A percentile compares a stretch with the other conserved stretches of the same genome.
Evolutionary conservation across 108 stramenopile genomes (phyloP).

Genomic region (Skeletonema marinoi): DNA sequence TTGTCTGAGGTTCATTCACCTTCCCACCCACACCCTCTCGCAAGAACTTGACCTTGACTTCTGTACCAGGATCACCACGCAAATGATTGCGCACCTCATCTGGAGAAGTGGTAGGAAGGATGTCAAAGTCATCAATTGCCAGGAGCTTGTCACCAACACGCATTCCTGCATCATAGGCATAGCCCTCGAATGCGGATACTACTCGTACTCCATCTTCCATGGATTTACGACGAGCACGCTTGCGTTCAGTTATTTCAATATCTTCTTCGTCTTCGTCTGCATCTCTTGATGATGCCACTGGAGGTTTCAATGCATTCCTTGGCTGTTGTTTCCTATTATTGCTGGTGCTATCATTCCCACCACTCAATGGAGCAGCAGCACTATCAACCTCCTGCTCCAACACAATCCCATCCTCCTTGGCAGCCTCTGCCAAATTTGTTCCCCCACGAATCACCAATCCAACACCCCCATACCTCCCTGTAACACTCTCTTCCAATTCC

Average conservation of each 20-base stretch:
- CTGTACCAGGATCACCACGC: constrained; percentile 85
- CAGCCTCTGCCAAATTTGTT: constrained; percentile 24
- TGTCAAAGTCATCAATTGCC: constrained; percentile 71
- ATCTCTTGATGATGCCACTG: constrained; percentile 27
- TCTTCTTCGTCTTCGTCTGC: constrained; percentile 52
- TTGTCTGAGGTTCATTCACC: constrained; percentile 52
- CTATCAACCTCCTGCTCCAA: background rate
- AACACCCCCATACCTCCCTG: constrained; percentile 92
- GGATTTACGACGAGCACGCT: constrained; percentile 50
- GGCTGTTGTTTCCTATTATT: background rate
- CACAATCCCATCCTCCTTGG: constrained; percentile 12
- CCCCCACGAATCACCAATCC: constrained; percentile 92
- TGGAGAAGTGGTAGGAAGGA: constrained; percentile 60
- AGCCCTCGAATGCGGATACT: constrained; percentile 92
- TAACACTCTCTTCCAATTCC: constrained; percentile 84
- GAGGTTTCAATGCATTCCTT: constrained; percentile 1
- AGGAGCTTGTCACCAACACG: constrained; percentile 82
- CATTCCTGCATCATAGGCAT: constrained; percentile 75
- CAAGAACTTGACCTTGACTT: constrained; percentile 73
- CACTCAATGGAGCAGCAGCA: no score
- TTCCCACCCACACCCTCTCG: constrained; percentile 74
- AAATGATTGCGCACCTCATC: constrained; percentile 89
- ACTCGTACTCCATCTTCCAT: constrained; percentile 80
- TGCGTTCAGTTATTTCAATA: constrained; percentile 30
- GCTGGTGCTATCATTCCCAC: no score